A percentile compares a stretch with the other conserved stretches of the same genome.
Evolutionary conservation across 129 eudicot species (phyloP).

Genomic region (Artemisia tridentata): DNA sequence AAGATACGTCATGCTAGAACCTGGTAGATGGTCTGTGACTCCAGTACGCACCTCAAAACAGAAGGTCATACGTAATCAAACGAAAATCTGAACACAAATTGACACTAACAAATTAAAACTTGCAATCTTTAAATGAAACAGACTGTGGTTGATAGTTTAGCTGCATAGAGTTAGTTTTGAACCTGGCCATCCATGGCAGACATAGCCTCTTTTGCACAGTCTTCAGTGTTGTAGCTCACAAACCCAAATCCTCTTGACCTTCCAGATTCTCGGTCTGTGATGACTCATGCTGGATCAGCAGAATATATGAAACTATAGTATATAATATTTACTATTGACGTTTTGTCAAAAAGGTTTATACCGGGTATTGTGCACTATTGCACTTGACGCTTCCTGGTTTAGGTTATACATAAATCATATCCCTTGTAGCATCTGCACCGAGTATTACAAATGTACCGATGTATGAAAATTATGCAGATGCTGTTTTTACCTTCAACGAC

Average conservation of each 20-base stretch:
- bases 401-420: too few species aligned
- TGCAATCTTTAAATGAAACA: not conserved
- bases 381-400: too few species aligned
- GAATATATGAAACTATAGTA: not conserved
- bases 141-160: not conserved
- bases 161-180: not conserved
- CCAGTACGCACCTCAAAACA: too few species aligned
- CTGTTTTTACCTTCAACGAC: slow-evolving; percentile 47
- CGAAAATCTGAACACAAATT: too few species aligned
- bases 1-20: too few species aligned
- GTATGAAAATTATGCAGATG: not conserved
- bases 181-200: slow-evolving; percentile 70
- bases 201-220: slow-evolving; percentile 48
- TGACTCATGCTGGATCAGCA: slow-evolving; percentile 43
- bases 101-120: not conserved
- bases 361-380: too few species aligned
- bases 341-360: too few species aligned
- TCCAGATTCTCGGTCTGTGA: slow-evolving; percentile 61
- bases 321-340: too few species aligned
- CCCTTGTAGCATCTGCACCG: too few species aligned
- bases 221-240: slow-evolving; percentile 47
- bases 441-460: too few species aligned
- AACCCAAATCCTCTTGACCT: slow-evolving; percentile 80
- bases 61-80: too few species aligned
- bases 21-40: too few species aligned